phyloP scores from a whole-genome alignment of 306 rosid genomes.

The Quercus suber region DNA sequence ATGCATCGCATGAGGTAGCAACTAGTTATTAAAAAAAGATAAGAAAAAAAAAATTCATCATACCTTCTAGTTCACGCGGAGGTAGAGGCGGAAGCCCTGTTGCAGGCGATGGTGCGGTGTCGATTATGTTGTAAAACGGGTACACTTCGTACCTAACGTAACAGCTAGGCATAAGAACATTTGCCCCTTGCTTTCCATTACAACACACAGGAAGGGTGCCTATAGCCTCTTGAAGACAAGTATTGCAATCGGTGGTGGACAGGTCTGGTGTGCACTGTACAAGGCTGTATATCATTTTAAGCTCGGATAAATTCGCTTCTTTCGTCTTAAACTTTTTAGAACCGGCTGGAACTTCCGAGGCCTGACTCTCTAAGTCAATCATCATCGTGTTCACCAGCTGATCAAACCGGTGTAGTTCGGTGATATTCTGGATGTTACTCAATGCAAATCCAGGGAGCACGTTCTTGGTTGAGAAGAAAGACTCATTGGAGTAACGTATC shows the following conservation, averaged over 20 bases:
- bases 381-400: background rate
- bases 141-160: conserved; percentile 26
- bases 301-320: background rate
- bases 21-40: no score
- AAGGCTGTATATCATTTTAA: conserved; percentile 12
- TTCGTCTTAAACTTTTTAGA: background rate
- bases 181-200: conserved; percentile 14
- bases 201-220: background rate
- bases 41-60: no score
- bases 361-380: background rate
- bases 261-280: conserved; percentile 42
- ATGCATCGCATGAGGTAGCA: no score
- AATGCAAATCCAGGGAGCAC: background rate
- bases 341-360: background rate
- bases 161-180: conserved; percentile 28
- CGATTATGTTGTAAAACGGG: background rate
- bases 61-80: no score
- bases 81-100: background rate
- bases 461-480: conserved; percentile 2
- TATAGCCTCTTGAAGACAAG: conserved; percentile 16
- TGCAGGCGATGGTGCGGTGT: background rate
- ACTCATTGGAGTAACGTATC: no score
- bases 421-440: background rate
- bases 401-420: background rate
- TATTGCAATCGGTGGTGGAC: background rate